Base-by-base conservation (phyloP, 441 rosid species). In the Arabidopsis hybrid region DNA sequence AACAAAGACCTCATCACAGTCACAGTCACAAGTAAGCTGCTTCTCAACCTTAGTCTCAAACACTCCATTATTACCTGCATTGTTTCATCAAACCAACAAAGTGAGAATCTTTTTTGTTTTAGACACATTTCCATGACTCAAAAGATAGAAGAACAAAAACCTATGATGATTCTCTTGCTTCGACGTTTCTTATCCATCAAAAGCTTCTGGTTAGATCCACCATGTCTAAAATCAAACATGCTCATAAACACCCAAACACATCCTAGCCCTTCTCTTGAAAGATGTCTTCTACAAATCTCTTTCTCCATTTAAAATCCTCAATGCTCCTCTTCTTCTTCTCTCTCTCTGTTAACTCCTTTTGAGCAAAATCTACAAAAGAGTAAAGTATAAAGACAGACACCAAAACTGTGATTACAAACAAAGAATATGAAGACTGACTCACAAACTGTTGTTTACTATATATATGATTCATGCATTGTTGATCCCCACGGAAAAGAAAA, bases 161-260 rank as follows among this genome's bases (percentile, higher is more conserved):
- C 72, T 49, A 49, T 35, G 69, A 78, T 72, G 69, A 78, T 72
- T 60, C 77, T 35, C 59, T 67, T 74, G 73, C 77, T 73, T 51
- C 80, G 83, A 35, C 74, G 90, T 82, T 81, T 83, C 74, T 78
- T 90, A 78, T 90, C 94, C 36, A 90, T 68, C 51, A 93, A 84
- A 64, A 93, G 87, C 81, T 83, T 91, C 66, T 82, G 91, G 60
- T 83, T 84, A 64, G 91, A 74, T 71, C 91, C 91, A 63, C 88
- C 86, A 64, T 85, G 86, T 68, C 93, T 95, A 76, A 93, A 87
- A 71, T 95, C 93, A 65, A 92, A 84, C 82, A 91, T 86, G 60
- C 84, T 93, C 56, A 92, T 88, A 50, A 93, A 82, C 45, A 95
- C 88, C 98, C 97, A 84, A 88, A 87, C 89, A 76, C 98, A 95